Conservation (phyloP, 164 flowering plant genomes). For the Macadamia tetraphylla region DNA sequence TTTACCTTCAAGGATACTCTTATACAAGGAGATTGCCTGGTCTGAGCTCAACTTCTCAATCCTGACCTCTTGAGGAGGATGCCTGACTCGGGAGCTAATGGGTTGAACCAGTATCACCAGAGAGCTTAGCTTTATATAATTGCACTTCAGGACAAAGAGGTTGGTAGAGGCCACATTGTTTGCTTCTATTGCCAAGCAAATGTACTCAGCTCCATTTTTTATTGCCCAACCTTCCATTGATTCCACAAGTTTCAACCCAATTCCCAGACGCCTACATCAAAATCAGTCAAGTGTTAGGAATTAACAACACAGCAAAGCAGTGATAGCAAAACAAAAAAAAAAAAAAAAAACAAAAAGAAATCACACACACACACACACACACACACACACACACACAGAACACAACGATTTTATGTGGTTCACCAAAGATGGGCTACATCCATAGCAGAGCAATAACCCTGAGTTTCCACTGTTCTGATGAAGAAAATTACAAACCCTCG, state of each 20-base stretch:
- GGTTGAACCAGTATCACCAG: conserved; percentile 38
- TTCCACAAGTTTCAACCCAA: conserved; percentile 40
- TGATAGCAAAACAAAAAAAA: too few relatives aligned
- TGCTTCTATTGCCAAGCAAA: conserved; percentile 39
- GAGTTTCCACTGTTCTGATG: too few relatives aligned
- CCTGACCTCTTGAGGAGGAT: conserved; percentile 15
- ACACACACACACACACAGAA: too few relatives aligned
- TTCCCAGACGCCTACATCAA: conserved; percentile 34
- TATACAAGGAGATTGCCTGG: conserved; percentile 40
- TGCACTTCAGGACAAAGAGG: conserved; percentile 39
- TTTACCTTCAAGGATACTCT: conserved; percentile 22
- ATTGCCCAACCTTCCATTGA: conserved; percentile 42
- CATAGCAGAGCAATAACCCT: too few relatives aligned
- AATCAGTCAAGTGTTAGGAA: too few relatives aligned
- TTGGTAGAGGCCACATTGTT: conserved; percentile 37
- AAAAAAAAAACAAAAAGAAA: too few relatives aligned
- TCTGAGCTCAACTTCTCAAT: conserved; percentile 37
- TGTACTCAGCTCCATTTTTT: conserved; percentile 40
- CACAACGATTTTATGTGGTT: too few relatives aligned
- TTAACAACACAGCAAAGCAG: too few relatives aligned
- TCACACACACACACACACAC: too few relatives aligned
- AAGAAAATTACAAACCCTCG: too few relatives aligned
- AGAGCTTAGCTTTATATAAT: conserved; percentile 27
- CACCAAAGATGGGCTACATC: too few relatives aligned
- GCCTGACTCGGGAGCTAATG: conserved; percentile 8